A percentile compares a stretch with the other conserved stretches of the same genome.
These are phyloP conservation scores for Chalciporus pseudorubinellus DNA, from an alignment of 768 basidiomycete species.

Conservation along the genomic window DNA sequence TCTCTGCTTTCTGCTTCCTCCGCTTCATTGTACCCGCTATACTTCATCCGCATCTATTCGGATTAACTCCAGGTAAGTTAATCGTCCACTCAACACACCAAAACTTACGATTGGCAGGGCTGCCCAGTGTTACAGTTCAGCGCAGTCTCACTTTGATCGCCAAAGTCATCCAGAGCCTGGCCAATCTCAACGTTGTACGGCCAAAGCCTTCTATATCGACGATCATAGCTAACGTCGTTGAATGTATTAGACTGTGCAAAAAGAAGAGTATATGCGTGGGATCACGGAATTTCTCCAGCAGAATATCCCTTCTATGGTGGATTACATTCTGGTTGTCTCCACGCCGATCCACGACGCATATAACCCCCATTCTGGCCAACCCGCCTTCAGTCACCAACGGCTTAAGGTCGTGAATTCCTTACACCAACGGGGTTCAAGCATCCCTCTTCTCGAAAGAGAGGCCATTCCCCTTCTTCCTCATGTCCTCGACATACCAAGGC, in stretches of 20 bases:
- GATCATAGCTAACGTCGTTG: constrained; percentile 2
- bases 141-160: constrained; percentile 83
- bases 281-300: constrained; percentile 70
- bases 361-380: constrained; percentile 27
- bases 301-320: constrained; percentile 67
- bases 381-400: constrained; percentile 47
- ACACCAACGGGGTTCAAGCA: constrained; percentile 52
- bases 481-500: constrained; percentile 73
- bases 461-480: constrained; percentile 71
- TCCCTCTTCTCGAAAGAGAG: constrained; percentile 63
- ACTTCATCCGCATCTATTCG: constrained; percentile 83
- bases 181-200: constrained; percentile 76
- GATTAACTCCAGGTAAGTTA: constrained; percentile 64
- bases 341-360: constrained; percentile 40
- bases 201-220: background rate
- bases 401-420: constrained; percentile 53
- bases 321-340: constrained; percentile 75
- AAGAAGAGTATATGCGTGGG: constrained; percentile 80
- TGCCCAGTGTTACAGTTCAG: constrained; percentile 64
- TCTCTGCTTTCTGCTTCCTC: constrained; percentile 87
- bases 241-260: constrained; percentile 51
- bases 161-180: constrained; percentile 86
- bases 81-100: background rate
- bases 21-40: constrained; percentile 90
- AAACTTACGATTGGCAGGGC: constrained; percentile 44